Base-by-base conservation (phyloP, 805 yeast genomes). In the Teunomyces tritomae region DNA sequence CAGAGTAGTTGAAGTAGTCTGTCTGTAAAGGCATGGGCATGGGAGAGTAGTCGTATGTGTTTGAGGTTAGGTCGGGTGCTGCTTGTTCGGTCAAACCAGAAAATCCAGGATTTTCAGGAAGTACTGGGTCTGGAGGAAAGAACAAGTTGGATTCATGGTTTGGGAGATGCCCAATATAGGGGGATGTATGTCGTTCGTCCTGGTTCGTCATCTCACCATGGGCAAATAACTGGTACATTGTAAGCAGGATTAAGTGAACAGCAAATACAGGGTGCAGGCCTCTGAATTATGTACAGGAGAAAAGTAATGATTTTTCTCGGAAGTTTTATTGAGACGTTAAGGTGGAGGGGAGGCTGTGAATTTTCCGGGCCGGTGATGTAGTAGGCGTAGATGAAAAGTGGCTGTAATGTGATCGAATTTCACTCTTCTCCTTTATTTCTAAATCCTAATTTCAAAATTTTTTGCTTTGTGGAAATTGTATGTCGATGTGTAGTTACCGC, bases 1-100 rank as follows among this genome's bases (percentile, higher is more conserved):
- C 45, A 6, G 45, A 13, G 49, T 45, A 45, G 39, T 34, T 44
- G 50, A 50, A 47, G 53, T 50, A 50, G 26, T 47, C 47, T 4
- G 29, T 26, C 16, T 37, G 29, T 26, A 28, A 28, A 9, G 40
- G 40, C 28, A 26, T 8, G 27, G 20, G 26, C 17, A 37, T 11
- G 9, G 17, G 28, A 9, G 28, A 6, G 37, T 36, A 35, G 43
- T 47, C 46, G 29, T 36, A 30, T 32, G 17, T 17, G 9, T 4
- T 13, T 16, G 34, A 32, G 34, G 34, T 8, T 13, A 32, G 34
- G 16, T 7, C 14, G 16, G 34, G 8, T 14, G 17, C 34, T 10
- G 5, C n/a, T 13, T 8, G 14, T 14, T 32, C 34, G 14, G 34
- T 13, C 11, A 32, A 13, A 7, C 10, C 14, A n/a, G 16, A 5